phyloP scores from a whole-genome alignment of 164 flowering plant genomes.

The Liquidambar formosana region DNA sequence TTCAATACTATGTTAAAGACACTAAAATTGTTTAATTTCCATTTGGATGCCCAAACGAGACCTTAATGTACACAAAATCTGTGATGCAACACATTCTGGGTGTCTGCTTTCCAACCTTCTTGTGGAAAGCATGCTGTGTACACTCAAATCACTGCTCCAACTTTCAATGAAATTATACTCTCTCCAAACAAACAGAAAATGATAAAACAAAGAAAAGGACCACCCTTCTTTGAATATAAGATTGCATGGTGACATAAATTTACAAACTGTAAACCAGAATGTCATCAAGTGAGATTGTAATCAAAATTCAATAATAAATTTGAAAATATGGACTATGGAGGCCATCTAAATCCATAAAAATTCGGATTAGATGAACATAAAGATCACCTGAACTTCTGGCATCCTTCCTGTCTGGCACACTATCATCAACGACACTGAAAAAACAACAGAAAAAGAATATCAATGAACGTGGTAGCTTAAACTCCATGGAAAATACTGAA shows the following conservation, averaged over 20 bases:
- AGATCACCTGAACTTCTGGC: constrained; percentile 56
- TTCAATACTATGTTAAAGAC: too few relatives aligned
- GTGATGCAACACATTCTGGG: too few relatives aligned
- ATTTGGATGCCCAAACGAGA: too few relatives aligned
- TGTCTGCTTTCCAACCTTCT: too few relatives aligned
- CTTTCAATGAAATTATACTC: neutral
- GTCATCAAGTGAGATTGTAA: neutral
- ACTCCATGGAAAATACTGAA: neutral
- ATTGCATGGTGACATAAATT: neutral
- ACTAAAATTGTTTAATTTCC: too few relatives aligned
- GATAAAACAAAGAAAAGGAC: neutral
- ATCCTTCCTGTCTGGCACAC: constrained; percentile 31
- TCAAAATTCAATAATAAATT: neutral
- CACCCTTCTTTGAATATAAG: neutral
- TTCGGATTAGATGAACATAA: neutral
- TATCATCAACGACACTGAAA: constrained; percentile 79
- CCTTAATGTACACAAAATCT: too few relatives aligned
- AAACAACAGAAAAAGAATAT: constrained; percentile 7
- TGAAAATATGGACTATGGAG: neutral
- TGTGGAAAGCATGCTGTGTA: too few relatives aligned
- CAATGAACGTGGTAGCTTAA: constrained; percentile 4
- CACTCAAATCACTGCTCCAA: neutral
- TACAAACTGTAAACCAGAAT: neutral
- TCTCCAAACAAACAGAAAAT: neutral
- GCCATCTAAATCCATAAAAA: neutral